phyloP scores from a whole-genome alignment of 306 rosid genomes.

The Leucaena leucocephala region DNA sequence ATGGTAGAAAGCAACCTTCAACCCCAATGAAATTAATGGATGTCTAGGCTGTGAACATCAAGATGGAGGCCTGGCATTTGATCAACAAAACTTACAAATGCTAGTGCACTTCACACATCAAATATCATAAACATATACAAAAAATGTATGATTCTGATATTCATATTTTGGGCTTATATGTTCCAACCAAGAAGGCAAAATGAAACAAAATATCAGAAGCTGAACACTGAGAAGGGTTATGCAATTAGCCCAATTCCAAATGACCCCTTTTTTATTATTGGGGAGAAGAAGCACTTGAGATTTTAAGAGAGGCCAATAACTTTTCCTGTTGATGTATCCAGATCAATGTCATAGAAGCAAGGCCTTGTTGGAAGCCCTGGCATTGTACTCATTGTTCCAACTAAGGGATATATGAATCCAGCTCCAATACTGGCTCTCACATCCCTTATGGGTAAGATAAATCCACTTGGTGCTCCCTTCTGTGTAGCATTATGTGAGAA shows the following conservation, averaged over 20 bases:
- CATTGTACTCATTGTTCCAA: constrained; percentile 98
- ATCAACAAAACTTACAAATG: not conserved
- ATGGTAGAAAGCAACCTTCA: not conserved
- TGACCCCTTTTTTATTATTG: not conserved
- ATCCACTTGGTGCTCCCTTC: constrained; percentile 92
- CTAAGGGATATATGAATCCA: constrained; percentile 93
- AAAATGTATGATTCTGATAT: not conserved
- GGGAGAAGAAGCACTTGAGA: constrained; percentile 20
- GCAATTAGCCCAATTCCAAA: not conserved
- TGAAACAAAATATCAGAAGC: constrained; percentile 23
- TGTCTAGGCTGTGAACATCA: not conserved
- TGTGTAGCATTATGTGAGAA: constrained; percentile 79
- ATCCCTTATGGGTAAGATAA: constrained; percentile 84
- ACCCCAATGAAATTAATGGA: not conserved
- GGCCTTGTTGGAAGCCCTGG: constrained; percentile 99
- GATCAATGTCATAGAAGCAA: constrained; percentile 93
- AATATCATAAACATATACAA: not conserved
- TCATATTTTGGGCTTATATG: constrained; percentile 27
- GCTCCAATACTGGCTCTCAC: constrained; percentile 97
- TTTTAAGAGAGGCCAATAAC: constrained; percentile 90
- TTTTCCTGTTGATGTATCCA: constrained; percentile 83
- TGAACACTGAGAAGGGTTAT: constrained; percentile 16
- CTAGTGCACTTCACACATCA: not conserved
- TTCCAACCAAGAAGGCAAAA: constrained; percentile 8
- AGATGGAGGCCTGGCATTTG: not conserved